A percentile compares a stretch with the other conserved stretches of the same genome.
Conservation (phyloP, 768 basidiomycete species). For the Rhizopogon vesiculosus region DNA sequence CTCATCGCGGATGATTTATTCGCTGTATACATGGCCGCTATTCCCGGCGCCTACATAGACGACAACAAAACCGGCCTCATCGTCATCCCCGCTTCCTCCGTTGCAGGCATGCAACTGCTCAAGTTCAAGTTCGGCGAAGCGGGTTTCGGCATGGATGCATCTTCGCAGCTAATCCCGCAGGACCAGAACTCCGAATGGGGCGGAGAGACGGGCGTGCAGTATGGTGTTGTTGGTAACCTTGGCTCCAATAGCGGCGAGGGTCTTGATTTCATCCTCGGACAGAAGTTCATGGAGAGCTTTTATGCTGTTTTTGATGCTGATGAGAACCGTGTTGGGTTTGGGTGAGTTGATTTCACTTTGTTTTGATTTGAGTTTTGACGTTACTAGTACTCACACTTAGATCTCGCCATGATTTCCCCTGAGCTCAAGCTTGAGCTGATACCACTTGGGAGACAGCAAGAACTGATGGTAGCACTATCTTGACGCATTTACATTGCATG, state of each 20-base stretch:
- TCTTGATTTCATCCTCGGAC: conserved; percentile 11
- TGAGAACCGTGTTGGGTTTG: neutral
- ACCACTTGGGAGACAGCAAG: no score
- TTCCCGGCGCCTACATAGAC: conserved; percentile 10
- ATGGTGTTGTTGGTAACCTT: conserved; percentile 2
- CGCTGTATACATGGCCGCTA: conserved; percentile 8
- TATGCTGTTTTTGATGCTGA: conserved; percentile 7
- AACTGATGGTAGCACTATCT: no score
- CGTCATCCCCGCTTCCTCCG: conserved; percentile 11
- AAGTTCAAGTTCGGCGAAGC: conserved; percentile 7
- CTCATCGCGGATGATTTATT: conserved; percentile 19
- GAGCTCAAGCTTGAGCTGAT: neutral
- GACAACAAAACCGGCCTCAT: conserved; percentile 7
- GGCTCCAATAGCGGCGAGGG: conserved; percentile 5
- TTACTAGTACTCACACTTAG: neutral
- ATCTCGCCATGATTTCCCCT: neutral
- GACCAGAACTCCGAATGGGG: conserved; percentile 12
- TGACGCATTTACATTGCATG: no score
- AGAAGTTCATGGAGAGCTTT: conserved; percentile 14
- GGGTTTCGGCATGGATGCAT: conserved; percentile 13
- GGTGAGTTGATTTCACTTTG: neutral
- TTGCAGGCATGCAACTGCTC: conserved; percentile 12
- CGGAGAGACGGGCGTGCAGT: conserved; percentile 7
- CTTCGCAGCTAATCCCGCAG: conserved; percentile 15
- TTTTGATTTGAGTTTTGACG: neutral